Base-by-base conservation (phyloP, 768 basidiomycete species). In the Rubroboletus satanas region DNA sequence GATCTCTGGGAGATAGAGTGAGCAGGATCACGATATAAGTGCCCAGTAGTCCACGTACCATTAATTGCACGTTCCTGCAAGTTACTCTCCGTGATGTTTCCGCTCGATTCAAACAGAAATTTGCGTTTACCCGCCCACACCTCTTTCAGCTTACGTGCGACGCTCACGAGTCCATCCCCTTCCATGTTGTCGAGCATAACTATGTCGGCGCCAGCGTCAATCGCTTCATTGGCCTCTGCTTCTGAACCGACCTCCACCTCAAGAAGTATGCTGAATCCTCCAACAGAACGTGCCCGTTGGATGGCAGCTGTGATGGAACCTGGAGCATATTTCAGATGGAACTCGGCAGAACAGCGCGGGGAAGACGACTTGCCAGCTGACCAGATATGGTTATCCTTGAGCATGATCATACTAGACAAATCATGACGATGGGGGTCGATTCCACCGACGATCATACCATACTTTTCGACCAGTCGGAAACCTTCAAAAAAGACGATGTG, bases 321-420 rank as follows among this genome's bases (percentile, higher is more conserved):
- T 87, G 56, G 18, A 49, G 28, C 4, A 49, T 42, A 56, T 43
- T 60, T 56, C 44, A 56, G 49, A 42, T 45, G 23, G 9, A n/a
- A 14, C n/a, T 35, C 32, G 38, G 51, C 32, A 23, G 26, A 26
- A 53, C 4, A 32, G 28, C 31, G 41, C 21, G 7, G 11, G 18
- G 5, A 45, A 35, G 26, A 38, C 36, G 29, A 59, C 78, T 57
- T 66, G 87, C 94, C 94, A 41, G 87, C 90, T 4, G 94, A 96
- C 95, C 94, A 98, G 67, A 98, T 91, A 68, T 99, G 97, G 69
- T 99, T 99, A 65, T 99, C 97, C 73, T 98, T 98, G 65, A 99
- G 83, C 97, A 99, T 99, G 66, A 99, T 95, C 97, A 99, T 98
- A 68, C 90, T 91, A 29, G 91, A 94, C n/a, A 98, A 79, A 71